Base-by-base conservation (phyloP, 306 rosid species). In the Dryas octopetala region DNA sequence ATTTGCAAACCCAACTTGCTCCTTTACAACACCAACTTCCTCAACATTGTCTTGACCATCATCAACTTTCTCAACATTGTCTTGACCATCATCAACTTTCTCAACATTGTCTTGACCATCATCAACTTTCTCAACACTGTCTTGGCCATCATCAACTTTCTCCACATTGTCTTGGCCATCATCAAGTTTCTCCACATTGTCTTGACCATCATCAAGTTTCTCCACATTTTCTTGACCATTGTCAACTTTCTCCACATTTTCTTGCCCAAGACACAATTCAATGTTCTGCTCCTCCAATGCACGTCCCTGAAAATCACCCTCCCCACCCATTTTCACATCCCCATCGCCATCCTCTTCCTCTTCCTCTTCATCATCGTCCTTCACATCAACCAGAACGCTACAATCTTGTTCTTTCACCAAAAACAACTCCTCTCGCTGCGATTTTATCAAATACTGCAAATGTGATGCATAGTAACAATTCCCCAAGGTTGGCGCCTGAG, bases 401-500 rank as follows among this genome's bases (percentile, higher is more conserved):
- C 38, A 73, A 78, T 73, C 79, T 9, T 60, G 85, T 38, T 65
- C 88, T 67, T 61, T 80, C 70, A 51, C 71, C 53, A 46, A 48
- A 61, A 88, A 75, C 62, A 91, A 51, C 55, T 90, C 85, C 74
- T 81, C 85, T 11, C 78, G 82, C 85, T 95, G 93, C 0, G 61
- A 55, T 85, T 78, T 88, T 50, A 95, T 90, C 82, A 95, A 76
- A 13, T 76, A 84, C 86, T 90, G 97, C 85, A 95, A 79, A 86
- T 95, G 96, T 2, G 98, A 86, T 4, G 98, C 97, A 71, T 91
- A 95, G 78, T 90, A 91, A 86, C 98, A 95, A 47, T 80, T 74
- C 51, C 19, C 84, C 78, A 92, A 71, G 59, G 71, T 71, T 0
- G 85, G 74, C 8, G 87, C 66, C 78, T 65, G 79, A 59, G 53